Evolutionary conservation across 352 stramenopile genomes (phyloP).

Genomic region (Phytophthora hybrid): DNA sequence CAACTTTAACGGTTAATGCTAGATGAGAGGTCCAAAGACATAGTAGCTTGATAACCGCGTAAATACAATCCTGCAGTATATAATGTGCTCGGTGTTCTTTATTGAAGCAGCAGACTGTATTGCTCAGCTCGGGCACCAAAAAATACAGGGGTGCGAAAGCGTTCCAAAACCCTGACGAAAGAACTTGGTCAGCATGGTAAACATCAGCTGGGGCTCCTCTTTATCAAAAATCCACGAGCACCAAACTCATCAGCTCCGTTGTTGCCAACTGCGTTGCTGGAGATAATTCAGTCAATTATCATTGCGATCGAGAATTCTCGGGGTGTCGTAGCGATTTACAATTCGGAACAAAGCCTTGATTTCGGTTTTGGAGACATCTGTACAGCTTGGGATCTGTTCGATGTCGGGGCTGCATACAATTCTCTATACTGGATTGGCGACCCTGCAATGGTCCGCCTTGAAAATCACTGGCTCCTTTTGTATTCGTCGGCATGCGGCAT

Average conservation of each 20-base stretch:
- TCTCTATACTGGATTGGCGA: conserved; percentile 16
- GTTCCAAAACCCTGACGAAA: no score
- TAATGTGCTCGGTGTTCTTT: no score
- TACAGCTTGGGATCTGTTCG: conserved; percentile 35
- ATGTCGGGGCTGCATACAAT: conserved; percentile 23
- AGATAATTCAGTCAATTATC: no score
- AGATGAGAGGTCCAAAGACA: no score
- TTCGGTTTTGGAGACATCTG: conserved; percentile 21
- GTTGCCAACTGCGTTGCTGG: no score
- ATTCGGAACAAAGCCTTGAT: background rate
- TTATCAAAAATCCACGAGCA: background rate
- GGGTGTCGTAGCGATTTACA: background rate
- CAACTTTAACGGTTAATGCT: no score
- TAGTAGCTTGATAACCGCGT: no score
- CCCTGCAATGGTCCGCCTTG: conserved; percentile 20
- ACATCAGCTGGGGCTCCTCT: background rate
- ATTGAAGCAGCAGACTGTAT: no score
- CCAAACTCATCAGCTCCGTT: background rate
- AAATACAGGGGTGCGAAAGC: no score
- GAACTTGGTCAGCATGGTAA: background rate
- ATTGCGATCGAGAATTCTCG: background rate
- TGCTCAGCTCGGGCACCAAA: no score
- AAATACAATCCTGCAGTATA: no score
- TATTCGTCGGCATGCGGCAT: conserved; percentile 9
- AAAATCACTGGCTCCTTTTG: conserved; percentile 29